Evolutionary conservation across 805 yeast species (phyloP).

Genomic region (Lachancea dasiensis): DNA sequence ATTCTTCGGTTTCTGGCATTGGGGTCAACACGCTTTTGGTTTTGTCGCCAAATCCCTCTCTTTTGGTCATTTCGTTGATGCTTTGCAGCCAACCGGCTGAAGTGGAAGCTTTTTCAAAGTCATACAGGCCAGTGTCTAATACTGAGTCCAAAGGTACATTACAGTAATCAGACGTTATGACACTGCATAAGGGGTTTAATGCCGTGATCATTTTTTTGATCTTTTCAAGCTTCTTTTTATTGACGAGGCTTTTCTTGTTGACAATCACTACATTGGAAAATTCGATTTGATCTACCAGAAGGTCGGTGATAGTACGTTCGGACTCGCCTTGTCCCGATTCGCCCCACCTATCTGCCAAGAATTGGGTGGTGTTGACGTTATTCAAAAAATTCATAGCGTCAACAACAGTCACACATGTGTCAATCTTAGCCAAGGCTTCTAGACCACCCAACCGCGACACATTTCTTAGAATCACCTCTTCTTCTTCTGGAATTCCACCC

Average conservation of each 20-base stretch:
- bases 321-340: constrained; percentile 36
- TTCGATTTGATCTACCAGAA: constrained; percentile 43
- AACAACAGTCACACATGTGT: constrained; percentile 43
- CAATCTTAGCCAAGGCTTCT: constrained; percentile 35
- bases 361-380: constrained; percentile 41
- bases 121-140: constrained; percentile 35
- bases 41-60: constrained; percentile 32
- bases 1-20: constrained; percentile 43
- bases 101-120: constrained; percentile 38
- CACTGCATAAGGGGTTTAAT: constrained; percentile 40
- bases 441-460: constrained; percentile 38
- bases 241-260: constrained; percentile 34
- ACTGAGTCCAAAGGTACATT: constrained; percentile 35
- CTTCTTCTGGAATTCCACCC: constrained; percentile 20
- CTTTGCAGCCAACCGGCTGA: constrained; percentile 43
- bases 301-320: constrained; percentile 42
- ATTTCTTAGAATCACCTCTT: constrained; percentile 16
- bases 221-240: constrained; percentile 24
- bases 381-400: constrained; percentile 38
- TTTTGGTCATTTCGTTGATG: constrained; percentile 35
- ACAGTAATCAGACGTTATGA: constrained; percentile 34
- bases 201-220: constrained; percentile 32
- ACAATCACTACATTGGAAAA: constrained; percentile 41
- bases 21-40: constrained; percentile 29
- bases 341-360: constrained; percentile 37